Base-by-base conservation (phyloP, 1,284 basidiomycete genomes). In the Rhizoctonia solani region DNA sequence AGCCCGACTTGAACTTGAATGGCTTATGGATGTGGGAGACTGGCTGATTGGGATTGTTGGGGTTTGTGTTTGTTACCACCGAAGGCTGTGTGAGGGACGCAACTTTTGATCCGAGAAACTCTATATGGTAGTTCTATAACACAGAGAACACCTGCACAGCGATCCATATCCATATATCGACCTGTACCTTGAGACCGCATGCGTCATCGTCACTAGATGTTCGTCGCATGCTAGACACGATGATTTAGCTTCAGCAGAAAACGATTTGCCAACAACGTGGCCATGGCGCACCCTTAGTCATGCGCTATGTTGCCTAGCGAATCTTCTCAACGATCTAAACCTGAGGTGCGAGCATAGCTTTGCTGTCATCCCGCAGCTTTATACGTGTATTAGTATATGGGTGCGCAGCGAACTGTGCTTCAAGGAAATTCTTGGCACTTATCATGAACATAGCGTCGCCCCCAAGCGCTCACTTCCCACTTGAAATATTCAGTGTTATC, bases 61-160 rank as follows among this genome's bases (percentile, higher is more conserved):
- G 32, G 32, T 4, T 11, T 49, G 9, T 27, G 46, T 49, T 14
- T 21, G 19, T 52, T 50, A 61, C 58, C 58, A 37, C 55, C 23
- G 23, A n/a, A 25, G 58, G 58, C 58, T 19, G 58, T 61, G 58
- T 32, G 6, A n/a, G 27, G 8, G 58, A 61, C 58, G 58, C 44
- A 46, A 13, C 53, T 37, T 41, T 30, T 34, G 32, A 34, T 34
- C 32, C 32, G 32, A 14, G n/a, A 11, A 21, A 21, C 4, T 34
- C 32, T 4, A 34, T 34, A 34, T 34, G 32, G 32, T 34, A 34
- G 5, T 4, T 44, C 4, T 44, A 6, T 44, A 21, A 4, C 32
- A 11, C 32, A 34, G 11, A 4, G 11, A 34, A 4, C 32, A 4
- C 11, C 32, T 11, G 32, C 32, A 4, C 11, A 34, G 32, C 32